Percentiles rank a stretch among this genome's conserved stretches.
Evolutionary conservation across 2,329 filamentous ascomycete genomes (phyloP).

Genomic region (Rhynchosporium agropyri): DNA sequence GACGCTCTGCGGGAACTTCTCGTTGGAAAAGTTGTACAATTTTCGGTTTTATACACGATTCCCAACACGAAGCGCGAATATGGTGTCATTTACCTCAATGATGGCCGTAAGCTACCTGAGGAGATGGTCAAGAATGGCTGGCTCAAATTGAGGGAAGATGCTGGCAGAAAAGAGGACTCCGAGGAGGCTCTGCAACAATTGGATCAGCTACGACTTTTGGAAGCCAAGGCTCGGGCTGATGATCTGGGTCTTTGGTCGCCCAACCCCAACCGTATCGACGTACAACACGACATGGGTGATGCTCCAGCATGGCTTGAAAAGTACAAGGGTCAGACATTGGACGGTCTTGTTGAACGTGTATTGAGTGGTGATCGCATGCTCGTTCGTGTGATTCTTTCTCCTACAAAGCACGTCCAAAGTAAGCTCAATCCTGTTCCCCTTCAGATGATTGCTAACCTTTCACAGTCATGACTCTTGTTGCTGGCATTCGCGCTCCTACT

Average conservation of each 20-base stretch:
- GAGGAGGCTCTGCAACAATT: slow-evolving; percentile 73
- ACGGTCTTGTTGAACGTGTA: slow-evolving; percentile 87
- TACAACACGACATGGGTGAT: slow-evolving; percentile 78
- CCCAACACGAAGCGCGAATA: slow-evolving; percentile 87
- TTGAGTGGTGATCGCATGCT: slow-evolving; percentile 89
- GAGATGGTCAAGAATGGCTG: slow-evolving; percentile 85
- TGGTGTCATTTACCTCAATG: slow-evolving; percentile 74
- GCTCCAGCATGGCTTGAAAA: slow-evolving; percentile 75
- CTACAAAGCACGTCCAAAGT: slow-evolving; percentile 72
- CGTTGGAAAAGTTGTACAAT: slow-evolving; percentile 86
- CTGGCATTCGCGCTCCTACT: slow-evolving; percentile 86
- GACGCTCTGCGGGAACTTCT: slow-evolving; percentile 84
- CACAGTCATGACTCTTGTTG: slow-evolving; percentile 85
- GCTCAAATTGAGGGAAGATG: slow-evolving; percentile 92
- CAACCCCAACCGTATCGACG: slow-evolving; percentile 68
- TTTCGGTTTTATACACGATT: slow-evolving; percentile 83
- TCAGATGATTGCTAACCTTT: slow-evolving; percentile 20
- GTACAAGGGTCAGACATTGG: slow-evolving; percentile 83
- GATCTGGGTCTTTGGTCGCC: slow-evolving; percentile 80
- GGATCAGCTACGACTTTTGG: slow-evolving; percentile 75
- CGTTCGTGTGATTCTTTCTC: slow-evolving; percentile 76
- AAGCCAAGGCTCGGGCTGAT: slow-evolving; percentile 76
- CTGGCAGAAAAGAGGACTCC: slow-evolving; percentile 85
- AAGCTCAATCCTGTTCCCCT: slow-evolving; percentile 3
- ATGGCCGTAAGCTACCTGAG: slow-evolving; percentile 78